Percentiles rank a stretch among this genome's conserved stretches.
Evolutionary conservation across 805 yeast species (phyloP).

Genomic region (Sungouiella thailandica): DNA sequence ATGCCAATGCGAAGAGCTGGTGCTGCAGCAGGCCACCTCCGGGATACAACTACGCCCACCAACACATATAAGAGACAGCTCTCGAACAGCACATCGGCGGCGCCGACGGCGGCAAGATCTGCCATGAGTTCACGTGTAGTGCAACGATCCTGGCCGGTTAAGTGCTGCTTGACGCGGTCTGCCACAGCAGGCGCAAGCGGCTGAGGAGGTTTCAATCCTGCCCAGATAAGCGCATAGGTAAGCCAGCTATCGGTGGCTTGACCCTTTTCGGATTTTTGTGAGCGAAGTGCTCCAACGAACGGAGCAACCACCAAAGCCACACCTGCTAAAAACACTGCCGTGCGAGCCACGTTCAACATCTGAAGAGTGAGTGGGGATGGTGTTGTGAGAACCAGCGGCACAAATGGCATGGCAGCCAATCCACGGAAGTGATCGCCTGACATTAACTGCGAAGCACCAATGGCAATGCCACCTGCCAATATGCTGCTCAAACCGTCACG

Average conservation of each 20-base stretch:
- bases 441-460: slow-evolving; percentile 57
- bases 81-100: slow-evolving; percentile 30
- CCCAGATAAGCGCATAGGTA: slow-evolving; percentile 22
- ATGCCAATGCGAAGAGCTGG: slow-evolving; percentile 21
- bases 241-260: not conserved
- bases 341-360: slow-evolving; percentile 7
- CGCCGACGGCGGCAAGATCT: slow-evolving; percentile 25
- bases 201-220: slow-evolving; percentile 28
- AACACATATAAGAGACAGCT: slow-evolving; percentile 27
- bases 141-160: slow-evolving; percentile 15
- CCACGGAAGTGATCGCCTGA: slow-evolving; percentile 47
- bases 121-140: slow-evolving; percentile 14
- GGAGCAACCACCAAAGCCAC: slow-evolving; percentile 10
- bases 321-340: slow-evolving; percentile 9
- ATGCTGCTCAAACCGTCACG: slow-evolving; percentile 16
- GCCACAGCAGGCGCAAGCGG: slow-evolving; percentile 13
- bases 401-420: slow-evolving; percentile 42
- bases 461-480: slow-evolving; percentile 60
- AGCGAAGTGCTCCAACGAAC: not conserved
- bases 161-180: slow-evolving; percentile 11
- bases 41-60: slow-evolving; percentile 22
- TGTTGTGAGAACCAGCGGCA: slow-evolving; percentile 7
- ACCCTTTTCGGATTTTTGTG: not conserved
- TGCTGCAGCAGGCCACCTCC: slow-evolving; percentile 16
- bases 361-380: slow-evolving; percentile 12